Conservation (phyloP, 257 asterid species). For the Schizonepeta tenuifolia region DNA sequence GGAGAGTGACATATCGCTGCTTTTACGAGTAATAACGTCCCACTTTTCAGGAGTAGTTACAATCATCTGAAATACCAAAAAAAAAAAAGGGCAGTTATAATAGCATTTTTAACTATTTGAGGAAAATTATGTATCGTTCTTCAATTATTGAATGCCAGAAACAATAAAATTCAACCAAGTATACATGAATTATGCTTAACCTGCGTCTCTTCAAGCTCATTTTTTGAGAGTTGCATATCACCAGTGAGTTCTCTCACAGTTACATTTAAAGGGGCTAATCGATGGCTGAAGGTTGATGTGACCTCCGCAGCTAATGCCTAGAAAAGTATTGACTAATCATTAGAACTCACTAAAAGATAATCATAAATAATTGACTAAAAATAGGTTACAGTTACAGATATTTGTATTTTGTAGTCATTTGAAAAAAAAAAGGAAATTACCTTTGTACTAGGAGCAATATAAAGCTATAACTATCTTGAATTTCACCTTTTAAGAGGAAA, state of each 20-base stretch:
- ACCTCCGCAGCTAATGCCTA: conserved; percentile 99
- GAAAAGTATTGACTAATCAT: conserved; percentile 34
- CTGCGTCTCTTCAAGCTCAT: conserved; percentile 96
- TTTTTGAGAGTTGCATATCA: conserved; percentile 95
- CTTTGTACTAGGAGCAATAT: background rate
- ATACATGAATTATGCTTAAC: conserved; percentile 42
- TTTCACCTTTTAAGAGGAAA: background rate
- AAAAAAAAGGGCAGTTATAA: conserved; percentile 4
- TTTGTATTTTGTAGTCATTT: background rate
- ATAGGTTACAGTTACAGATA: conserved; percentile 22
- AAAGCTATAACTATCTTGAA: background rate
- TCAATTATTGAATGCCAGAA: conserved; percentile 23
- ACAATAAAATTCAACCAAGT: conserved; percentile 15
- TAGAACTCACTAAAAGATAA: conserved; percentile 27
- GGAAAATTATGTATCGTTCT: conserved; percentile 24
- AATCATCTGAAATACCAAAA: conserved; percentile 74
- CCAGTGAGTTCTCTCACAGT: conserved; percentile 96
- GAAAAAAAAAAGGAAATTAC: background rate
- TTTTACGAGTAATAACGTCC: conserved; percentile 99
- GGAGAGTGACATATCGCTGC: conserved; percentile 97
- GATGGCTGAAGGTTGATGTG: conserved; percentile 89
- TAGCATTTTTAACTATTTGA: conserved; percentile 23
- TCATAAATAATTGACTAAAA: conserved; percentile 17
- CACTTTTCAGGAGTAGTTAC: conserved; percentile 99
- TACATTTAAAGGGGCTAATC: conserved; percentile 83